phyloP scores from a whole-genome alignment of 805 yeast species.

The Starmerella vaccinii region DNA sequence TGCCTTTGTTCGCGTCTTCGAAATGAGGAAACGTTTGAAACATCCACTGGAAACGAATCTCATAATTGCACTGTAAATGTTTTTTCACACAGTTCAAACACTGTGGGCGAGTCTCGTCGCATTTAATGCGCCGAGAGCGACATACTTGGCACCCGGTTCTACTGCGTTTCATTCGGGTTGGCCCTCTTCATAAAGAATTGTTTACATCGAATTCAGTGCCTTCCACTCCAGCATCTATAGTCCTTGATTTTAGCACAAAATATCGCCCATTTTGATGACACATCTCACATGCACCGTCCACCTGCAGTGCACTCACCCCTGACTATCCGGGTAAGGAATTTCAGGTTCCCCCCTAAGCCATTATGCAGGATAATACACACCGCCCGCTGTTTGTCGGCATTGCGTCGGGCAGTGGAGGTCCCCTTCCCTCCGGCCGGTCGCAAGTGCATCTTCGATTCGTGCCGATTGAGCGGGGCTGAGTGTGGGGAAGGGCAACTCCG shows the following conservation, averaged over 20 bases:
- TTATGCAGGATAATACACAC: background rate
- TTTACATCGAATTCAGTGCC: background rate
- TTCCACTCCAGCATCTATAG: background rate
- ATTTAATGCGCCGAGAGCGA: constrained; percentile 51
- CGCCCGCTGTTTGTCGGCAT: background rate
- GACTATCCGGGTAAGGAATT: constrained; percentile 1
- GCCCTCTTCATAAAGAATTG: constrained; percentile 1
- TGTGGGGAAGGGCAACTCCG: background rate
- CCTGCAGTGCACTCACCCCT: constrained; percentile 6
- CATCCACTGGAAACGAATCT: constrained; percentile 20
- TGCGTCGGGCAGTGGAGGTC: background rate
- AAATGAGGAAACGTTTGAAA: constrained; percentile 1
- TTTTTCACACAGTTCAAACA: constrained; percentile 43
- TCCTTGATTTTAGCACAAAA: background rate
- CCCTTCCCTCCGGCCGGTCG: background rate
- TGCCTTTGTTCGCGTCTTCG: background rate
- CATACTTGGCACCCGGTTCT: constrained; percentile 57
- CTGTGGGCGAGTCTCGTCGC: constrained; percentile 53
- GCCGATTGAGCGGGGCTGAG: background rate
- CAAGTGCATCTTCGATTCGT: background rate
- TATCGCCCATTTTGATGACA: constrained; percentile 3
- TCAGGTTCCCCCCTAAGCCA: background rate
- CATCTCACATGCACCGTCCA: background rate
- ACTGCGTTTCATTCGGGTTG: constrained; percentile 20
- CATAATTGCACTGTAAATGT: constrained; percentile 15